Evolutionary conservation across 805 yeast genomes (phyloP), one percentile per base, ranked within the genome.

Genomic region (Candida methanosorbosa): DNA sequence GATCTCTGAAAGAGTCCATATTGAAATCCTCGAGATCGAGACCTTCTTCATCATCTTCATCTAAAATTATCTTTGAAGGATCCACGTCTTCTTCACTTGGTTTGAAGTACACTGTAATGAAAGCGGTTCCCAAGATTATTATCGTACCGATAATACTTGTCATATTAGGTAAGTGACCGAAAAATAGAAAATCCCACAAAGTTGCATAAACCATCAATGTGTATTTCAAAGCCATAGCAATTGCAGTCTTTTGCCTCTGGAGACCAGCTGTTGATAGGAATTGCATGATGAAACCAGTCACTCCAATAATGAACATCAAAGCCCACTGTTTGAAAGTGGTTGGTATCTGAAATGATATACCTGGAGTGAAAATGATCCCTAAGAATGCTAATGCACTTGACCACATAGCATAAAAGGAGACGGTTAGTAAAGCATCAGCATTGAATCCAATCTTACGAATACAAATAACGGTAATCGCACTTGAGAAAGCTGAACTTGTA

Each of bases 281-380:
- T 54, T 88, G 96, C 78, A 81, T 81, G 39, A 77, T 58, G 56
- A 87, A 88, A 0, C 97, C 97, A 35, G 82, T 68, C 2, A 80
- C 40, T 3, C 95, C 95, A 38, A 85, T 67, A 17, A 68, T 51
- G 2, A 59, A 36, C 42, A 87, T 68, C 16, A 82, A 57, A 2
- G 60, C 42, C 92, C 94, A 83, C 54, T 84, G 90, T 46, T 61
- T 62, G 1, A 44, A 20, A n/a, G 72, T 70, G 14, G 66, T 69
- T 1, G 95, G 95, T 2, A 71, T 44, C 38, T 66, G 73, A 52
- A 83, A 77, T 2, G 68, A 49, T 37, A 80, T 56, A 1, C 75
- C 68, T 1, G 94, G 90, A 1, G 74, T 52, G 0, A 72, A 42
- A 0, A 75, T 17, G 13, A 82, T 66, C 12, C 76, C 74, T 4